Evolutionary conservation across 192 early-diverging fungal genomes (phyloP).

Genomic region (Backusella circina): DNA sequence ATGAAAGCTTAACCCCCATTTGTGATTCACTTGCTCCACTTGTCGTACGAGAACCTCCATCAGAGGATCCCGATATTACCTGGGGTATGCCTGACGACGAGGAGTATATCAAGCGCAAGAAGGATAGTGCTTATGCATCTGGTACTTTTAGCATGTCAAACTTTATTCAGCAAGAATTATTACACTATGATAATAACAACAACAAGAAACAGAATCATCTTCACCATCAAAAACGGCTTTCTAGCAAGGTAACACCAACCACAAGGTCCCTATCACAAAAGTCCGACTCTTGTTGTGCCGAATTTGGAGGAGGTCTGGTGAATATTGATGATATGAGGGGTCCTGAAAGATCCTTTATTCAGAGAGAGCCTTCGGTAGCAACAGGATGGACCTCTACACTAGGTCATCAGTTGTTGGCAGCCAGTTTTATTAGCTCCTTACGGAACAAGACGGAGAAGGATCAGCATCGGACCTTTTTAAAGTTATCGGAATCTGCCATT

Average conservation of each 20-base stretch:
- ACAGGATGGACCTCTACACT: slow-evolving; percentile 3
- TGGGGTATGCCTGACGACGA: slow-evolving; percentile 17
- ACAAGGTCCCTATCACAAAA: background rate
- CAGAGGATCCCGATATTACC: slow-evolving; percentile 18
- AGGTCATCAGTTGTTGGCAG: background rate
- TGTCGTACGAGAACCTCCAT: slow-evolving; percentile 28
- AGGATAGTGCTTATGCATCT: slow-evolving; percentile 28
- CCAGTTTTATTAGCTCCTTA: slow-evolving; percentile 13
- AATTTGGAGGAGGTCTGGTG: slow-evolving; percentile 16
- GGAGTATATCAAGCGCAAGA: background rate
- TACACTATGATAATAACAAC: background rate
- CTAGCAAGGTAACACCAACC: background rate
- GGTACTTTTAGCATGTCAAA: slow-evolving; percentile 4
- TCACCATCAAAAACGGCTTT: background rate
- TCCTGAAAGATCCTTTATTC: background rate
- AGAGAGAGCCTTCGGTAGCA: background rate
- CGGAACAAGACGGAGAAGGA: slow-evolving; percentile 8
- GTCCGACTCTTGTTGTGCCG: background rate
- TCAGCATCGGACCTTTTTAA: slow-evolving; percentile 12
- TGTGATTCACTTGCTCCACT: slow-evolving; percentile 29
- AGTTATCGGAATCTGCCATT: slow-evolving; percentile 29
- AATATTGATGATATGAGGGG: slow-evolving; percentile 3
- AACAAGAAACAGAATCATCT: background rate
- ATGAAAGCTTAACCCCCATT: slow-evolving; percentile 23
- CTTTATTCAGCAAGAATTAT: background rate